Evolutionary conservation across 345 rosid genomes (phyloP).

Genomic region (Zanthoxylum bungeanum): DNA sequence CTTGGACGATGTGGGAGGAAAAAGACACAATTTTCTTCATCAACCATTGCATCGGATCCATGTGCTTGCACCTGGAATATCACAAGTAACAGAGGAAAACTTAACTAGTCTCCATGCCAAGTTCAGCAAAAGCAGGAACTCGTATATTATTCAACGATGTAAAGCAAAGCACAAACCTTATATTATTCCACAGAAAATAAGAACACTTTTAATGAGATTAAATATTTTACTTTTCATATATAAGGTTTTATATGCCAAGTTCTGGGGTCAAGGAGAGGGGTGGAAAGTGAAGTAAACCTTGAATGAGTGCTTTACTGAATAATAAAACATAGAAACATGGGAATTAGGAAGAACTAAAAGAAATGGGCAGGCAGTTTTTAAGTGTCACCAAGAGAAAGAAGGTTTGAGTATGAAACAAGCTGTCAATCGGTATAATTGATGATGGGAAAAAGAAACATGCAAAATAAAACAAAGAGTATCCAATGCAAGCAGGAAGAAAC

Average conservation of each 20-base stretch:
- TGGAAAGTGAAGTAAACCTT: not conserved
- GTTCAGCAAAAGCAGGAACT: not conserved
- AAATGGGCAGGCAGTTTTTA: not conserved
- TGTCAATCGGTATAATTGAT: not conserved
- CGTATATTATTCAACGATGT: not conserved
- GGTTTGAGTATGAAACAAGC: not conserved
- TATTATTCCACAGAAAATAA: not conserved
- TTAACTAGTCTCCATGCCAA: not conserved
- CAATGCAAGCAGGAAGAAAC: not conserved
- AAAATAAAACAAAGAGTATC: not conserved
- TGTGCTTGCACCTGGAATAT: slow-evolving; percentile 88
- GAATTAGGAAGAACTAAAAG: not conserved
- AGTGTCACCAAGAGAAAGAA: too few species aligned
- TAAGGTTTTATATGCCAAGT: not conserved
- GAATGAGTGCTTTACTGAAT: not conserved
- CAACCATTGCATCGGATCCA: slow-evolving; percentile 95
- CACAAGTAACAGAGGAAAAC: not conserved
- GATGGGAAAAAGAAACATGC: not conserved
- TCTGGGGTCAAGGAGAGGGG: not conserved
- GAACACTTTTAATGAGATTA: not conserved
- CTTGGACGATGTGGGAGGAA: slow-evolving; percentile 95
- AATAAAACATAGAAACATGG: not conserved
- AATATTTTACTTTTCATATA: not conserved
- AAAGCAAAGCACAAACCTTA: not conserved
- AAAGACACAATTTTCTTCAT: slow-evolving; percentile 92